These are phyloP conservation scores for Ceraceosorus bombacis DNA, from an alignment of 1,284 basidiomycete genomes.

Conservation along the genomic window DNA sequence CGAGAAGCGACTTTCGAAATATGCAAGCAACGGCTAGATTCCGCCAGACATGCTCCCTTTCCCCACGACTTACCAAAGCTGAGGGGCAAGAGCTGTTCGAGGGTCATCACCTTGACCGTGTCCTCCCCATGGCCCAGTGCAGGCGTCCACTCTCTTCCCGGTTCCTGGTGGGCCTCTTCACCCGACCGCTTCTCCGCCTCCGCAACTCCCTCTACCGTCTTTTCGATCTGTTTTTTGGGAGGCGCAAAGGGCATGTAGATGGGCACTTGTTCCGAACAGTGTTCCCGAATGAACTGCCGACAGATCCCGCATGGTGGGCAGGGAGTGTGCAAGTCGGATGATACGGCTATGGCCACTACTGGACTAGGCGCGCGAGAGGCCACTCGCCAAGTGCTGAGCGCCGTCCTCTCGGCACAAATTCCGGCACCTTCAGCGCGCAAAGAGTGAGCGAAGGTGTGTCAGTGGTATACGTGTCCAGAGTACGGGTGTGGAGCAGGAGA, in stretches of 20 bases:
- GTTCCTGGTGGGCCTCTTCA: too few species aligned
- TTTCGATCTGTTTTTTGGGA: constrained; percentile 51
- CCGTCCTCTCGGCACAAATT: constrained; percentile 44
- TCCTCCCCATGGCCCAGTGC: constrained; percentile 4
- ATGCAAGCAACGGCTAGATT: background rate
- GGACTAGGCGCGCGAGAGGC: background rate
- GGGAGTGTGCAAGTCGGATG: constrained; percentile 26
- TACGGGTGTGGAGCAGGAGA: too few species aligned
- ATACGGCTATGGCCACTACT: background rate
- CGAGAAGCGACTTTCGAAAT: background rate
- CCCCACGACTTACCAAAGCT: constrained; percentile 82
- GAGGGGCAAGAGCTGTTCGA: constrained; percentile 70
- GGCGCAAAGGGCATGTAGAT: constrained; percentile 67
- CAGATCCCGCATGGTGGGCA: constrained; percentile 69
- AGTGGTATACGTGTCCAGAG: too few species aligned
- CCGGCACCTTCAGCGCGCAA: constrained; percentile 21
- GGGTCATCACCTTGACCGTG: constrained; percentile 53
- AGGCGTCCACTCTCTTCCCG: too few species aligned
- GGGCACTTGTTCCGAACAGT: constrained; percentile 63
- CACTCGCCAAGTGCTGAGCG: constrained; percentile 20
- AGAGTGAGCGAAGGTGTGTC: too few species aligned
- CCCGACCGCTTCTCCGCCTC: constrained; percentile 11
- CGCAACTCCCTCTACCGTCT: background rate
- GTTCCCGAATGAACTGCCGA: constrained; percentile 82
- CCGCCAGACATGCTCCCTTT: constrained; percentile 75